Percentiles rank a stretch among this genome's conserved stretches.
phyloP scores from a whole-genome alignment of 2,329 filamentous ascomycete genomes.

The Bipolaris oryzae region DNA sequence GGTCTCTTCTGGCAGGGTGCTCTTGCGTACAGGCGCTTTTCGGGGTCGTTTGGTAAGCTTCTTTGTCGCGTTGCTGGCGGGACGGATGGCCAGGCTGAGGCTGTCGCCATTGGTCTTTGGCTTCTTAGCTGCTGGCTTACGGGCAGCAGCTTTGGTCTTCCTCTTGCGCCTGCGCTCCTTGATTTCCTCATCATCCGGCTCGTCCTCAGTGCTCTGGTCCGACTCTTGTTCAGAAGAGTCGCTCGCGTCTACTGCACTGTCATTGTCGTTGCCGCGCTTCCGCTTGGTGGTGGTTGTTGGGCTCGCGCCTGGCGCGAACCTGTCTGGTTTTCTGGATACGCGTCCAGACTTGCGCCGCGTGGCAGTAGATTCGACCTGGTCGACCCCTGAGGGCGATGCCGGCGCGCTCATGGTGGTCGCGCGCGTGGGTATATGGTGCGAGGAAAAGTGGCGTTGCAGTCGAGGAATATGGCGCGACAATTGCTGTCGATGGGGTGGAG shows the following conservation, averaged over 20 bases:
- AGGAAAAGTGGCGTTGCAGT: conserved; percentile 11
- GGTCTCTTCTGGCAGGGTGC: conserved; percentile 56
- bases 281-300: conserved; percentile 44
- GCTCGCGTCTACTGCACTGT: conserved; percentile 39
- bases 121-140: conserved; percentile 57
- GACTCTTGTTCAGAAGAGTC: conserved; percentile 36
- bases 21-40: conserved; percentile 59
- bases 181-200: conserved; percentile 50
- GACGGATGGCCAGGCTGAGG: conserved; percentile 61
- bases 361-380: conserved; percentile 35
- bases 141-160: conserved; percentile 35
- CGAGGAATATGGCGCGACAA: conserved; percentile 22
- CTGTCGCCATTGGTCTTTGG: conserved; percentile 61
- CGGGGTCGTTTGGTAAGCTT: conserved; percentile 50
- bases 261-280: conserved; percentile 42
- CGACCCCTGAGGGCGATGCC: conserved; percentile 30
- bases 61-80: conserved; percentile 49
- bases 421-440: conserved; percentile 18
- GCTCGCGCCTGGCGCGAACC: conserved; percentile 38
- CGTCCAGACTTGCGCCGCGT: conserved; percentile 50
- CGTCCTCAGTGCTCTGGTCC: conserved; percentile 44
- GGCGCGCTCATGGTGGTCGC: conserved; percentile 41
- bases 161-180: conserved; percentile 44
- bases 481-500: conserved; percentile 26
- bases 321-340: conserved; percentile 47